Percentiles rank a stretch among this genome's conserved stretches.
These are phyloP conservation scores for Gastrolobium villosum DNA, from an alignment of 306 rosid genomes.

Conservation along the genomic window DNA sequence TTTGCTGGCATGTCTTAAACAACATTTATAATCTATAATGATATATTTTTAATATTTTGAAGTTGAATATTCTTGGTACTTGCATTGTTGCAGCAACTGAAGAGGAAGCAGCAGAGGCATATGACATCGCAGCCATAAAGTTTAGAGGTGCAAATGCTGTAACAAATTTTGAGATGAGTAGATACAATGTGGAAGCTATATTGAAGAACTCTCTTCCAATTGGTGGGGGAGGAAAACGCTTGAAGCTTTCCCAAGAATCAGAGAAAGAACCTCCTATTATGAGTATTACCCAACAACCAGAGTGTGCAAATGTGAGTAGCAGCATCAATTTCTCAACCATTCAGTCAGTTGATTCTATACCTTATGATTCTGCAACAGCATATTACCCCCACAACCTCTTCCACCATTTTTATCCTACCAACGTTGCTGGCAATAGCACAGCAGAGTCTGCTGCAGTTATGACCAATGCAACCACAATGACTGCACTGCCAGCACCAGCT, in stretches of 20 bases:
- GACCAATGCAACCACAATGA: constrained; percentile 39
- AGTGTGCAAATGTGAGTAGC: constrained; percentile 49
- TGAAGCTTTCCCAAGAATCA: constrained; percentile 69
- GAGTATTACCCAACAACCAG: constrained; percentile 46
- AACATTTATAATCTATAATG: not conserved
- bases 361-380: constrained; percentile 58
- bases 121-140: constrained; percentile 91
- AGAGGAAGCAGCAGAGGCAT: constrained; percentile 99
- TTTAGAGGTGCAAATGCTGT: constrained; percentile 81
- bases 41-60: not conserved
- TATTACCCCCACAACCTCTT: constrained; percentile 61
- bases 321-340: constrained; percentile 65
- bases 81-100: constrained; percentile 68
- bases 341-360: constrained; percentile 57
- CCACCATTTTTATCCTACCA: constrained; percentile 61
- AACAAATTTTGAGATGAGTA: constrained; percentile 85
- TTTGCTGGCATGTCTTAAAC: not conserved
- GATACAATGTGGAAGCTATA: constrained; percentile 76
- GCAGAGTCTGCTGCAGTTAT: constrained; percentile 42
- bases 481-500: constrained; percentile 53
- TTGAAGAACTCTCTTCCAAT: constrained; percentile 71
- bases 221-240: constrained; percentile 80
- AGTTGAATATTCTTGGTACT: not conserved
- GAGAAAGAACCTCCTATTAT: constrained; percentile 57
- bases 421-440: constrained; percentile 3